Evolutionary conservation across 768 basidiomycete species (phyloP), one percentile per base, ranked within the genome.

Genomic region (Sarcodon aspratus): DNA sequence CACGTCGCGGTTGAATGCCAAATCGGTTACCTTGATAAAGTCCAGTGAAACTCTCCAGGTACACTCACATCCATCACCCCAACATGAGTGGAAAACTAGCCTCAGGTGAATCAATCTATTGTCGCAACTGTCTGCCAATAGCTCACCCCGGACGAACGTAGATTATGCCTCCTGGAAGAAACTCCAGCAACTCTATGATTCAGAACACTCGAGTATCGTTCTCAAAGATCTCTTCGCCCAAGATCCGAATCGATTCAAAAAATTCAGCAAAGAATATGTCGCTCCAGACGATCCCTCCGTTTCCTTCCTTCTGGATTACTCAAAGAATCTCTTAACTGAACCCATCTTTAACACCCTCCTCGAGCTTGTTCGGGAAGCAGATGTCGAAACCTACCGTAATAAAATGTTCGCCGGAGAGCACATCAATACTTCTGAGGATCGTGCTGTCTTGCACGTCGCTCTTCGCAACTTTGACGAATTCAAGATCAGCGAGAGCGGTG

Each of bases 391-490:
- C 17, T 79, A 75, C 63, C 79, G 94, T 47, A 86, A 97, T 66
- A 82, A 80, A 67, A 96, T 98, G 93, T 97, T 95, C 63, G 66
- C 83, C 1, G 95, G 96, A 42, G 82, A 87, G 64, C 96, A 96
- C 66, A 97, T 98, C 76, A 98, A 98, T 72, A 98, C 94, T 13
- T 94, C 92, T 18, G 96, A 98, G 65, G 94, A 90, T 61, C 91
- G 96, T 48, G 90, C 96, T 2, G 96, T 98, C 6, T 78, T 99
- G 2, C 96, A 99, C 65, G 73, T 97, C 51, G 95, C 96, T 6
- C 77, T 99, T 45, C 82, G 96, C 54, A 80, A 83, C 69, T 67
- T 75, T 56, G 76, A 82, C 51, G 80, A 85, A 54, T 91, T 85
- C 69, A 71, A 77, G 59, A 92, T 95, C 66, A 57, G 69, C 43